Evolutionary conservation across 2,329 filamentous ascomycete genomes (phyloP), one percentile per base, ranked within the genome.

Genomic region (Westerdykella sp.): DNA sequence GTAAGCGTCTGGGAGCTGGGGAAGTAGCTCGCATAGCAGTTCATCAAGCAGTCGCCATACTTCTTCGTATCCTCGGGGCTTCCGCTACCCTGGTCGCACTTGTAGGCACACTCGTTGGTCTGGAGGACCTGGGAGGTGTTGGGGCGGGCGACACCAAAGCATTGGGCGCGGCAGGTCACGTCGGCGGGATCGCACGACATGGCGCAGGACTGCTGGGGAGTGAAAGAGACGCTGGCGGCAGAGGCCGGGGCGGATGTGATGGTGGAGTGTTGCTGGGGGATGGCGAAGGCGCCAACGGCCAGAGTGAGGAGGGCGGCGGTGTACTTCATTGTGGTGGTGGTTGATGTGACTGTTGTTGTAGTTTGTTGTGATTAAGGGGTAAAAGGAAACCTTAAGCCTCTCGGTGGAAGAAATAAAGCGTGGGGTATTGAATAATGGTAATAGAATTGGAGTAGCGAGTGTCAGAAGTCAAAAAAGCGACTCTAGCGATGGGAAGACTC

Each of bases 31-130:
- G 59, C 67, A 61, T 73, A 73, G 67, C 76, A 79, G 45, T 57
- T 54, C 41, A 71, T 63, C 55, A 74, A 67, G 60, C 76, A 79
- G 38, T 66, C 49, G 47, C 69, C 66, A 52, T 72, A 79, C 45
- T 62, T 62, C 41, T 70, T 49, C 28, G 70, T 73, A 46, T 71
- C 74, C 11, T 58, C 60, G 3, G 68, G 57, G 23, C 70, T 67
- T 36, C 75, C 75, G 49, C 69, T 68, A 42, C 76, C 76, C 66
- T 78, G 74, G 44, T 73, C 70, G 59, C 76, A 79, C 41, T 70
- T 66, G 37, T 67, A 67, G 37, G 73, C 74, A 54, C 76, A 79
- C 39, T 68, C 61, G 56, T 68, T 76, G 57, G 74, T 78, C 45
- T 70, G 67, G 54, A 75, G 70, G 54, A 67, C 73, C 60, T 74